phyloP scores from a whole-genome alignment of 2,329 filamentous ascomycete genomes.

The Penicillium sp. region DNA sequence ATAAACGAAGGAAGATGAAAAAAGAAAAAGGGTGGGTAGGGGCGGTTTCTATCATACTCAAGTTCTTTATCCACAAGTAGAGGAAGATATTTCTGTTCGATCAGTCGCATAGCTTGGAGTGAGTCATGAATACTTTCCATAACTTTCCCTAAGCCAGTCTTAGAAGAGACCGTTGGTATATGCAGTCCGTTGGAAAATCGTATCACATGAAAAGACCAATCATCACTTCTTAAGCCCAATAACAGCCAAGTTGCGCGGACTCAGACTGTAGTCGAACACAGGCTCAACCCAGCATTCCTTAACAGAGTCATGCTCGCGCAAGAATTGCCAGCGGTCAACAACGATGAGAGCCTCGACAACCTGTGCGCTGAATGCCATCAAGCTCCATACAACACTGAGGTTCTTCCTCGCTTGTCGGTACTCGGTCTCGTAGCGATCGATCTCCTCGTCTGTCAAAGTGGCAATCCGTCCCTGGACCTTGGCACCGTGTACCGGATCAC shows the following conservation, averaged over 20 bases:
- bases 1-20: no score
- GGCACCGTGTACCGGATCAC: conserved; percentile 56
- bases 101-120: no score
- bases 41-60: no score
- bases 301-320: conserved; percentile 73
- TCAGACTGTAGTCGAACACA: conserved; percentile 82
- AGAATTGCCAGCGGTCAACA: conserved; percentile 80
- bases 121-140: no score
- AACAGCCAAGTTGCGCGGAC: conserved; percentile 86
- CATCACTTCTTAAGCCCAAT: conserved; percentile 73
- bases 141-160: no score
- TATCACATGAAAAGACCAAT: conserved; percentile 1
- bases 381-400: conserved; percentile 79
- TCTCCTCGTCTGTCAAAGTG: conserved; percentile 67
- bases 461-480: conserved; percentile 63
- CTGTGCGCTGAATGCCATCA: conserved; percentile 93
- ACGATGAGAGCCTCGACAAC: conserved; percentile 89
- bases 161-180: no score
- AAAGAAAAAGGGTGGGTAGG: no score
- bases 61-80: no score
- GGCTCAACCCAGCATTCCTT: conserved; percentile 82
- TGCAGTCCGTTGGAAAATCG: not conserved
- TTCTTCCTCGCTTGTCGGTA: conserved; percentile 70
- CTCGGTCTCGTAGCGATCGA: conserved; percentile 62
- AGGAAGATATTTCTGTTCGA: no score